Evolutionary conservation across 2,329 filamentous ascomycete genomes (phyloP).

Genomic region (Ascosphaera apis): DNA sequence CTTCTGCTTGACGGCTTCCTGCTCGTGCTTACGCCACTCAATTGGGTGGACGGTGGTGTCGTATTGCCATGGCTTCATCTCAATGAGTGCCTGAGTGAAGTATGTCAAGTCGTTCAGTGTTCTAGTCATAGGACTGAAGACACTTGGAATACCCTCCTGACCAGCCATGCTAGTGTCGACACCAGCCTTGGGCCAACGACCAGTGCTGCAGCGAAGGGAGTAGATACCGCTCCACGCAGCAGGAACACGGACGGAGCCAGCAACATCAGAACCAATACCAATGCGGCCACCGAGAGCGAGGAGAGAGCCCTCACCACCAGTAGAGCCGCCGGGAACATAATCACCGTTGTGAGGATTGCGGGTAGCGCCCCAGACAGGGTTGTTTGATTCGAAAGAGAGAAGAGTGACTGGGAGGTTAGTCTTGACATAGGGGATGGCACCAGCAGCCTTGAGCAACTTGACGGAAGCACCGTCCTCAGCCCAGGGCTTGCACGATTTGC

Average conservation of each 20-base stretch:
- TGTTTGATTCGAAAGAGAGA: conserved; percentile 62
- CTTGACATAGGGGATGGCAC: conserved; percentile 74
- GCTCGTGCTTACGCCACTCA: conserved; percentile 45
- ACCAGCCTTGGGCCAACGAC: conserved; percentile 70
- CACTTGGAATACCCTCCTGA: conserved; percentile 70
- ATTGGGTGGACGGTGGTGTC: conserved; percentile 70
- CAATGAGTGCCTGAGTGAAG: conserved; percentile 55
- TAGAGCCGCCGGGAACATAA: conserved; percentile 76
- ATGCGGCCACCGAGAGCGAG: conserved; percentile 65
- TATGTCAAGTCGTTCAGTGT: conserved; percentile 65
- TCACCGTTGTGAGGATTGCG: conserved; percentile 64
- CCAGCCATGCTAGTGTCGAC: conserved; percentile 76
- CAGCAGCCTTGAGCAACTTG: conserved; percentile 60
- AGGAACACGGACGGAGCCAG: conserved; percentile 65
- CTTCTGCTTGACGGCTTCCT: conserved; percentile 35
- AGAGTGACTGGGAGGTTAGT: conserved; percentile 75
- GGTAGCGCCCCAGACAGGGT: conserved; percentile 58
- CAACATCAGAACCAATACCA: conserved; percentile 76
- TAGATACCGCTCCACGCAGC: conserved; percentile 85
- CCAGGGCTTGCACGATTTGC: conserved; percentile 43
- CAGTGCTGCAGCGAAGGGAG: conserved; percentile 64
- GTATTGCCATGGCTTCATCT: conserved; percentile 73
- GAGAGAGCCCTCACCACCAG: conserved; percentile 62
- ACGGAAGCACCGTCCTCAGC: conserved; percentile 48
- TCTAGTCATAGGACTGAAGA: conserved; percentile 81